Conservation (phyloP, 345 rosid species). For the rapeseed (Brassica napus) region Da-Ae NC_063445.1:2521001-2521500, state of each 20-base stretch:
- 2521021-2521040: slow-evolving; percentile 3
- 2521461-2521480: slow-evolving; percentile 6
- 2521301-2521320: background rate
- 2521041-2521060: background rate
- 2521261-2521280: slow-evolving; percentile 20
- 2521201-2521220: slow-evolving; percentile 28
- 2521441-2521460: slow-evolving; percentile 35
- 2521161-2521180: background rate
- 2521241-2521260: slow-evolving; percentile 39
- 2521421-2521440: slow-evolving; percentile 44
- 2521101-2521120: background rate
- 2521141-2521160: slow-evolving; percentile 20
- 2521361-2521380: slow-evolving; percentile 24
- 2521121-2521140: slow-evolving; percentile 4
- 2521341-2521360: slow-evolving; percentile 48
- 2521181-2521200: slow-evolving; percentile 4
- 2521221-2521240: slow-evolving; percentile 2
- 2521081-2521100: slow-evolving; percentile 26
- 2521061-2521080: slow-evolving; percentile 16
- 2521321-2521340: slow-evolving; percentile 41
- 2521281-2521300: slow-evolving; percentile 23
- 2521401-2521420: slow-evolving; percentile 38
- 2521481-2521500: slow-evolving; percentile 2
- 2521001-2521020: slow-evolving; percentile 18
- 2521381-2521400: slow-evolving; percentile 38